A percentile compares a stretch with the other conserved stretches of the same genome.
These are phyloP conservation scores for Ascochyta fabae DNA, from an alignment of 2,329 filamentous ascomycete species.

Conservation along the genomic window DNA sequence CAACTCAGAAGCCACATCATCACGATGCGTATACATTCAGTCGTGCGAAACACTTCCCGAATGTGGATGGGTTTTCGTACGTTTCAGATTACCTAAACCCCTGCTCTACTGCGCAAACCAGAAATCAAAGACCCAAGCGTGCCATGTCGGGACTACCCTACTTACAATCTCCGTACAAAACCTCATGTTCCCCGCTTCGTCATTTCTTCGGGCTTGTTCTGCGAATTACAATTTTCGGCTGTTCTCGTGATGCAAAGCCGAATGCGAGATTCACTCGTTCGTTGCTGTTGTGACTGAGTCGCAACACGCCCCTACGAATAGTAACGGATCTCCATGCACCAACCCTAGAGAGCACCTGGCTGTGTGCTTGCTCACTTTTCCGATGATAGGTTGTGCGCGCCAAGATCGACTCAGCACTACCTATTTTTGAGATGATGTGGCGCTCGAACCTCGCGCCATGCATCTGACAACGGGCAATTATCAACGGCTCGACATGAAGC, in stretches of 20 bases:
- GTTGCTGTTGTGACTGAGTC: neutral
- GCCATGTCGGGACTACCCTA: neutral
- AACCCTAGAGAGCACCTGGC: constrained; percentile 1
- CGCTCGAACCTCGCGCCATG: constrained; percentile 11
- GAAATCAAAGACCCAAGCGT: neutral
- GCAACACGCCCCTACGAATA: constrained; percentile 2
- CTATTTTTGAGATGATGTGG: constrained; percentile 6
- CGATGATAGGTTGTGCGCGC: constrained; percentile 11
- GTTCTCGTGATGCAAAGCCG: neutral
- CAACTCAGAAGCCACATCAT: constrained; percentile 3
- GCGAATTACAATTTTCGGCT: neutral
- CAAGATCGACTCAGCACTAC: constrained; percentile 2
- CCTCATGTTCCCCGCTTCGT: neutral
- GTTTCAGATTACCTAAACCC: neutral
- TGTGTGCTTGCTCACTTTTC: neutral
- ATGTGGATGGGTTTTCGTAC: neutral
- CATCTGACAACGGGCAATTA: constrained; percentile 6
- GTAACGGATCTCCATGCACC: constrained; percentile 11
- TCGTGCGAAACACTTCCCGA: neutral
- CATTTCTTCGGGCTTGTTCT: neutral
- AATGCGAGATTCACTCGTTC: neutral
- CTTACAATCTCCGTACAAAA: neutral
- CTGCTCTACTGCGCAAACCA: neutral
- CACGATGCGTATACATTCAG: neutral
- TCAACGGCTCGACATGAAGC: constrained; percentile 1